Percentiles rank a stretch among this genome's conserved stretches.
Evolutionary conservation across 805 yeast species (phyloP).

Genomic region (Suhomyces canberraensis): DNA sequence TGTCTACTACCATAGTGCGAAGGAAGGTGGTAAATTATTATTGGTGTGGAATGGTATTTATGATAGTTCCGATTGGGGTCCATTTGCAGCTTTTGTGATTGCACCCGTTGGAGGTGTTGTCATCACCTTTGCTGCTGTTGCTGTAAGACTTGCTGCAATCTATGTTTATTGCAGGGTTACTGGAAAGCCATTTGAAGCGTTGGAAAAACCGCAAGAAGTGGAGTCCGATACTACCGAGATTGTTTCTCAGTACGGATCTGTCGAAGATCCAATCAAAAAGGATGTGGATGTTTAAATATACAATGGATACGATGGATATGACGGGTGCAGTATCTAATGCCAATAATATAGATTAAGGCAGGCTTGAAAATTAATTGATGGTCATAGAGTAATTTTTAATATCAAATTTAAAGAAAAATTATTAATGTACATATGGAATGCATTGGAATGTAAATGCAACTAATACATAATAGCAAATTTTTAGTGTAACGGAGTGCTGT

Average conservation of each 20-base stretch:
- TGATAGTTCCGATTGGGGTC: conserved; percentile 78
- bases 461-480: too few species aligned
- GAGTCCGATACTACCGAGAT: conserved; percentile 13
- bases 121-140: conserved; percentile 52
- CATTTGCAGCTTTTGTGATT: conserved; percentile 90
- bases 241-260: conserved; percentile 14
- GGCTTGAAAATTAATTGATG: too few species aligned
- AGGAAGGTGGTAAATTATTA: conserved; percentile 72
- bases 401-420: too few species aligned
- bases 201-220: conserved; percentile 33
- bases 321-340: too few species aligned
- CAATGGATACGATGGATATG: too few species aligned
- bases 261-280: conserved; percentile 13
- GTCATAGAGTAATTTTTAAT: too few species aligned
- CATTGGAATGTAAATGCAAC: too few species aligned
- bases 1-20: conserved; percentile 67
- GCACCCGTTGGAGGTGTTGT: conserved; percentile 81
- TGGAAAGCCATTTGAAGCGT: conserved; percentile 43
- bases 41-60: conserved; percentile 80
- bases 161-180: conserved; percentile 32
- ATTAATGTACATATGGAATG: too few species aligned
- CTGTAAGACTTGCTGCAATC: conserved; percentile 38
- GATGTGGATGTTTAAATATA: not conserved
- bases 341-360: too few species aligned
- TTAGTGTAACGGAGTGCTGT: too few species aligned